These are phyloP conservation scores for Coemansia sp. DNA, from an alignment of 192 early-diverging fungal genomes.

Conservation along the genomic window DNA sequence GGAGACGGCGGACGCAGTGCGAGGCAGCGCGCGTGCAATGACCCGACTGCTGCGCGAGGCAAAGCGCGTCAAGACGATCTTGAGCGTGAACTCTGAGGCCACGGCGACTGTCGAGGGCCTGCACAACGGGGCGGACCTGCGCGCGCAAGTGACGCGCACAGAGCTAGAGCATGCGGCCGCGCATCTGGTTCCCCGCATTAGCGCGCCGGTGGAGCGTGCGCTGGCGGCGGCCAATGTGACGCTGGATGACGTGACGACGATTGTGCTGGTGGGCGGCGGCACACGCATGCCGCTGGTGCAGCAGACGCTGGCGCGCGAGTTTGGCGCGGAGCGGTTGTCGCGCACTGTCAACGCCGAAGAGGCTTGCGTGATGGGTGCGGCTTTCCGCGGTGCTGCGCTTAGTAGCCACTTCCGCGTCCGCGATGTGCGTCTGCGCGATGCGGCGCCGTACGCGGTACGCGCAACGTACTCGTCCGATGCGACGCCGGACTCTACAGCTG, in stretches of 20 bases:
- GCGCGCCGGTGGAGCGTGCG: conserved; percentile 70
- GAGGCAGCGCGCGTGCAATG: conserved; percentile 77
- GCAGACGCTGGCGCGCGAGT: conserved; percentile 59
- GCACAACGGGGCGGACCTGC: conserved; percentile 85
- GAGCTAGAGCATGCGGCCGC: conserved; percentile 70
- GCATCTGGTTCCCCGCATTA: conserved; percentile 69
- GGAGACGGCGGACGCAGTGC: conserved; percentile 24
- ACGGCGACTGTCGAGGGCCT: conserved; percentile 85
- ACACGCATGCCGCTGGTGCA: conserved; percentile 88
- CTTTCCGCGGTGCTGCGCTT: conserved; percentile 80
- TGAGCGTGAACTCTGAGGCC: conserved; percentile 91
- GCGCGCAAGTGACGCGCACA: conserved; percentile 67
- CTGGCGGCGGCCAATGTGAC: conserved; percentile 66
- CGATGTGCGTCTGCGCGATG: conserved; percentile 84
- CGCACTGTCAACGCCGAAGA: conserved; percentile 96
- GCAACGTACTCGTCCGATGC: conserved; percentile 51
- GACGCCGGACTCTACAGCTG: conserved; percentile 58
- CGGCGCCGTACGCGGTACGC: conserved; percentile 57
- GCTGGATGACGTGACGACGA: conserved; percentile 70
- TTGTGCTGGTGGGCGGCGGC: conserved; percentile 95
- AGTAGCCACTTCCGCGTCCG: conserved; percentile 85
- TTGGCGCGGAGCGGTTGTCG: conserved; percentile 84
- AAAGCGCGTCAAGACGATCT: conserved; percentile 91
- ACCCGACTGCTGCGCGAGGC: conserved; percentile 89
- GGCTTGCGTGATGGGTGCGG: conserved; percentile 88